These are phyloP conservation scores for Calonectria pseudoreteaudii DNA, from an alignment of 2,329 filamentous ascomycete genomes.

Conservation along the genomic window DNA sequence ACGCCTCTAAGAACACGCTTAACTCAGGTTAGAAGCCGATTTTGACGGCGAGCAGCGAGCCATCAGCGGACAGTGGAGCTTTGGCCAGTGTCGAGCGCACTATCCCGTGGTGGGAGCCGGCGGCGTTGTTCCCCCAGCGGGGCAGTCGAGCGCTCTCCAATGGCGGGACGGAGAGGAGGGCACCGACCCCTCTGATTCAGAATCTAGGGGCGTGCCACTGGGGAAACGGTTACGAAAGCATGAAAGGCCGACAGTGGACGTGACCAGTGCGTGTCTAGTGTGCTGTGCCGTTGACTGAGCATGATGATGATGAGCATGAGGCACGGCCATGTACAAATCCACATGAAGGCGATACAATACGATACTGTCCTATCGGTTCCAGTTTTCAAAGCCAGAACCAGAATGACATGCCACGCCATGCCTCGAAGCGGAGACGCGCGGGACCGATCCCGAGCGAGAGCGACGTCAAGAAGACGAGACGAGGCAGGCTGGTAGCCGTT, in stretches of 20 bases:
- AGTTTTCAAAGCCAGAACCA: conserved; percentile 1
- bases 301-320: conserved; percentile 21
- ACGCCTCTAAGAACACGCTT: conserved; percentile 38
- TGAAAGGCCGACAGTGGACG: conserved; percentile 33
- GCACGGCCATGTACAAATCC: conserved; percentile 14
- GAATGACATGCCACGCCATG: conserved; percentile 13
- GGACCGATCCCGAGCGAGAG: conserved; percentile 34
- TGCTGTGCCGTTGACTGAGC: conserved; percentile 12
- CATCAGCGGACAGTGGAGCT: conserved; percentile 31
- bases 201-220: conserved; percentile 35
- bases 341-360: conserved; percentile 15
- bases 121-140: conserved; percentile 38
- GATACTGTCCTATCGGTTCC: conserved; percentile 8
- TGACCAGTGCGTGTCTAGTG: conserved; percentile 20
- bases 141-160: conserved; percentile 33
- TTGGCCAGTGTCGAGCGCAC: conserved; percentile 38
- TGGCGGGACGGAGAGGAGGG: conserved; percentile 27
- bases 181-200: conserved; percentile 38
- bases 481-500: conserved; percentile 26
- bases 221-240: conserved; percentile 37
- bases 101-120: conserved; percentile 35
- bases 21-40: conserved; percentile 41
- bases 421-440: conserved; percentile 30
- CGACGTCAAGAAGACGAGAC: conserved; percentile 16
- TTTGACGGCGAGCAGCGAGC: conserved; percentile 28